phyloP scores from a whole-genome alignment of 177 flowering plant genomes.

The Vitis hybrid region DNA sequence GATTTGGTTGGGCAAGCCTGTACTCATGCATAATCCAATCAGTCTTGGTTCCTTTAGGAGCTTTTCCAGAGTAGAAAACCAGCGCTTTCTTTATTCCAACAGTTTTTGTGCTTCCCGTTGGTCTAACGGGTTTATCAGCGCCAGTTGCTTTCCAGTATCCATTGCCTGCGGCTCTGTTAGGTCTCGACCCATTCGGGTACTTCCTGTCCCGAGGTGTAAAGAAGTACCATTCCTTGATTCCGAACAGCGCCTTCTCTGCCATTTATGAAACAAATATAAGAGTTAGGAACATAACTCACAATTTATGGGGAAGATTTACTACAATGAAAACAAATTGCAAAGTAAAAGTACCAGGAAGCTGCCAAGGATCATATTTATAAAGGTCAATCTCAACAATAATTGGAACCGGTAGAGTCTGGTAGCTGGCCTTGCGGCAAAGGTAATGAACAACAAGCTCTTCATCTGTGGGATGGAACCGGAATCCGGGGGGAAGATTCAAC shows the following conservation, averaged over 20 bases:
- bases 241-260: slow-evolving; percentile 30
- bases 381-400: slow-evolving; percentile 32
- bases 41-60: slow-evolving; percentile 29
- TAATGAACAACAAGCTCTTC: slow-evolving; percentile 19
- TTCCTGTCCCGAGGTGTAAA: slow-evolving; percentile 29
- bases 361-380: slow-evolving; percentile 34
- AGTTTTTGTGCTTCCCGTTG: slow-evolving; percentile 2
- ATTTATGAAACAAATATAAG: not conserved
- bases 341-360: slow-evolving; percentile 27
- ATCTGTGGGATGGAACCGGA: too few species aligned
- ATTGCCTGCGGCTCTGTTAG: slow-evolving; percentile 25
- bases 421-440: slow-evolving; percentile 21
- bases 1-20: slow-evolving; percentile 17
- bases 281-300: not conserved
- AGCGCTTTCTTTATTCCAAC: slow-evolving; percentile 30
- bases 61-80: slow-evolving; percentile 30
- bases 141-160: slow-evolving; percentile 12
- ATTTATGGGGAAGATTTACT: not conserved
- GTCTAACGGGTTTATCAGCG: slow-evolving; percentile 25
- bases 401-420: slow-evolving; percentile 25
- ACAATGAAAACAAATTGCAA: too few species aligned
- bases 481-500: slow-evolving; percentile 23
- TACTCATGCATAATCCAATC: slow-evolving; percentile 38
- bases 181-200: slow-evolving; percentile 33
- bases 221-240: slow-evolving; percentile 32